These are phyloP conservation scores for Suillus subluteus DNA, from an alignment of 768 basidiomycete species.

Conservation along the genomic window DNA sequence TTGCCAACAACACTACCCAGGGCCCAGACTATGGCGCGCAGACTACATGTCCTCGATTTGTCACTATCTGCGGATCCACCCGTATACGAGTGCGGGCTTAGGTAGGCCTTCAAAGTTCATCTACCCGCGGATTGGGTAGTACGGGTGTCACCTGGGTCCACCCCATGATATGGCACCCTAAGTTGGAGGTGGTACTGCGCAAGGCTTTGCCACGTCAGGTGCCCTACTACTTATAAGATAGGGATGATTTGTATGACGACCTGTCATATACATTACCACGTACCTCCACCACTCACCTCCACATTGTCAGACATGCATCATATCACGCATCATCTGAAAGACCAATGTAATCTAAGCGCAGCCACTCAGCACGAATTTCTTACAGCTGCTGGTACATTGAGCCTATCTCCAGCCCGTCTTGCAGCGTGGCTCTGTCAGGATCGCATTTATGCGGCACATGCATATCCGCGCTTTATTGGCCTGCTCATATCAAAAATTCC, in stretches of 20 bases:
- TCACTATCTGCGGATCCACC: no score
- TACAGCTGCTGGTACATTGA: slow-evolving; percentile 53
- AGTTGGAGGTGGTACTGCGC: no score
- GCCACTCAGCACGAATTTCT: slow-evolving; percentile 67
- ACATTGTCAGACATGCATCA: neutral
- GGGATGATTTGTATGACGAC: neutral
- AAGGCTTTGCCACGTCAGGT: no score
- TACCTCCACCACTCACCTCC: no score
- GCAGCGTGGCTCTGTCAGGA: slow-evolving; percentile 74
- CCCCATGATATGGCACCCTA: no score
- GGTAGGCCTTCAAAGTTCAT: no score
- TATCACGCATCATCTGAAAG: slow-evolving; percentile 36
- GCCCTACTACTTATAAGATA: neutral
- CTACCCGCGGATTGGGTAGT: no score
- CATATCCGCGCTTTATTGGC: slow-evolving; percentile 75
- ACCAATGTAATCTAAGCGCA: slow-evolving; percentile 35
- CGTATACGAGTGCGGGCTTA: no score
- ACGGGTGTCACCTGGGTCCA: no score
- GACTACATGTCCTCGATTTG: no score
- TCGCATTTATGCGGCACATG: slow-evolving; percentile 72
- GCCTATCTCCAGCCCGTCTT: slow-evolving; percentile 51
- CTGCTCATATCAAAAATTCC: slow-evolving; percentile 65
- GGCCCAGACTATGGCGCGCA: no score
- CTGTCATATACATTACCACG: neutral
- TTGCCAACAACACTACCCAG: no score